Base-by-base conservation (phyloP, 179 eudicot species). In the Corrigiola litoralis region DNA sequence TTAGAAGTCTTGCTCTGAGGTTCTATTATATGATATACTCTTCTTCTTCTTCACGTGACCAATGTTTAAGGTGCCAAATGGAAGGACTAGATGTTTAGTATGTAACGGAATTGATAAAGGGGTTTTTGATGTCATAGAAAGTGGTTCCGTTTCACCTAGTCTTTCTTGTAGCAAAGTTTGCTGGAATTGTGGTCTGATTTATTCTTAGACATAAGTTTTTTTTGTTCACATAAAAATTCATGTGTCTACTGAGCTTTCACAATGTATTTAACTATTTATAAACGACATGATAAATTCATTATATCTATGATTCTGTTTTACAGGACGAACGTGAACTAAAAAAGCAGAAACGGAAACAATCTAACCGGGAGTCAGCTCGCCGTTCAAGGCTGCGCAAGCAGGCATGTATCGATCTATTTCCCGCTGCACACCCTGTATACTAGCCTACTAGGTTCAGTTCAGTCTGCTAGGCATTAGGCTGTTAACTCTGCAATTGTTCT, bases 361-460 rank as follows among this genome's bases (percentile, higher is more conserved):
- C 97, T 32, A 95, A 91, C 72, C 72, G 99, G 75, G 99, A 95
- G 79, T 95, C 99, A 28, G 97, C 99, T 61, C 85, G 95, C 77
- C 84, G 96, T 69, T 95, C 99, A 67, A 82, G 99, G 74, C 69
- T 88, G 66, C 95, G 99, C 32, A 95, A 87, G 76, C 99, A 95
- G 99, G 99, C 86, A 73, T 40, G 1, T 46, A 34, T 25, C 12
- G 2, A n/a, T 17, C 5, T 17, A 18, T 28, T 27, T 40, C 24
- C 12, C 16, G 21, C 36, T 24, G 32, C 67, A 33, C n/a, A n/a
- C n/a, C 6, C 47, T n/a, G 13, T 12, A 1, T 12, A 25, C 16
- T 28, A 42, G 2, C 50, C 11, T 58, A 31, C 24, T 20, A 1
- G 33, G 20, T 51, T 33, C 18, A 49, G 33, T 12, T 29, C 2